Base-by-base conservation (phyloP, 352 stramenopile genomes). In the Halophytophthora batemanensis region DNA sequence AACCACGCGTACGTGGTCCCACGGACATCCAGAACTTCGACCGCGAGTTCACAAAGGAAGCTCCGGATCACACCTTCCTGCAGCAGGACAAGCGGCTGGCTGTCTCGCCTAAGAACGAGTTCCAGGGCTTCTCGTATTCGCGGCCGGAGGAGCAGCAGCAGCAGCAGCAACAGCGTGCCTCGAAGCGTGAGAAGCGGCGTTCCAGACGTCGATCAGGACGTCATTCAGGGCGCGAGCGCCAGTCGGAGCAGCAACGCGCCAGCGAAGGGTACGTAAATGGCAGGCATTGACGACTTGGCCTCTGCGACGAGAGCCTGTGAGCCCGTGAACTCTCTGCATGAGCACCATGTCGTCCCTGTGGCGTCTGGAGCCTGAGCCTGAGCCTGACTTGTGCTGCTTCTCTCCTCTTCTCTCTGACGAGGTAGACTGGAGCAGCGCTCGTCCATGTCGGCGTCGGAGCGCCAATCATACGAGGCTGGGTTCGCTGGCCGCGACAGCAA, bases 1-100 rank as follows among this genome's bases (percentile, higher is more conserved):
- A 93, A 68, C 82, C 85, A 37, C 82, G 84, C 25, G 78, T 93
- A 35, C 74, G 81, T 25, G 74, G 73, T 19, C 74, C 79, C 0
- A 94, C 82, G 5, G 84, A 94, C 45, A 86, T 93, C 42, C 82
- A 95, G 67, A 95, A 95, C 55, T 95, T 95, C 55, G 84, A 95
- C 54, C 83, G 86, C 50, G 82, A 93, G 56, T 93, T 95, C 46
- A 95, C 85, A 18, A 88, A 88, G 52, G 82, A 93, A 43, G 61
- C 77, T 8, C 79, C 80, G n/a, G 80, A 90, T 57, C 76, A 90
- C 42, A 67, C 66, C 34, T 90, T 89, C 50, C 58, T 89, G 11
- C 65, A 92, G 71, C 79, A 90, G 65, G 82, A 92, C 53, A 82
- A 80, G 44, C 79, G 82, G 7, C 58, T 92, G 15, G 56, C 68